A percentile compares a stretch with the other conserved stretches of the same genome.
Conservation (phyloP, 2,329 filamentous ascomycete species). For the Colletotrichum phormii region DNA sequence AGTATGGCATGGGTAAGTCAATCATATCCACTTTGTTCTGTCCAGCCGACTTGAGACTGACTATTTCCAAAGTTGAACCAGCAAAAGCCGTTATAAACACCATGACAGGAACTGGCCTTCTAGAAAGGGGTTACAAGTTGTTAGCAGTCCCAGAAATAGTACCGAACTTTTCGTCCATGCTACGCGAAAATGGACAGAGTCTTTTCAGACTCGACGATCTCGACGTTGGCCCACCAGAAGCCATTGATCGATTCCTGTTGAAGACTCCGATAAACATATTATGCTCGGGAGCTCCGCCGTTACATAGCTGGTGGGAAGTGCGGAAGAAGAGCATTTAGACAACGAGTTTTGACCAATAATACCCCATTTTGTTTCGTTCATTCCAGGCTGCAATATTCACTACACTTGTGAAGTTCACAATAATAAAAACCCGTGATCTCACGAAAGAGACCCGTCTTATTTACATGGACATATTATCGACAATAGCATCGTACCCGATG, state of each 20-base stretch:
- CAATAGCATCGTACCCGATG: background rate
- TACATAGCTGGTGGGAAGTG: conserved; percentile 22
- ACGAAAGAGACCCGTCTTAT: background rate
- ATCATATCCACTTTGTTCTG: background rate
- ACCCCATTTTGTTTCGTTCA: background rate
- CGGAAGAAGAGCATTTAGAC: conserved; percentile 3
- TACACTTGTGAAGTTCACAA: too few species aligned
- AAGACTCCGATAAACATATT: conserved; percentile 24
- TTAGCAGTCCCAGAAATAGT: background rate
- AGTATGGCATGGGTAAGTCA: conserved; percentile 16
- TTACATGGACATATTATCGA: background rate
- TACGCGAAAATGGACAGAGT: background rate
- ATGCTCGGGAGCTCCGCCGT: conserved; percentile 13
- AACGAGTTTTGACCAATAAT: background rate
- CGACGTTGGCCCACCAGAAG: conserved; percentile 5
- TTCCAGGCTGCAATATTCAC: background rate
- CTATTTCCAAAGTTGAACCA: background rate
- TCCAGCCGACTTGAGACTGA: background rate
- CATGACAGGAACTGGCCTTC: background rate
- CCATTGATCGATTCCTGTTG: conserved; percentile 17
- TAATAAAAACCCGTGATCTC: too few species aligned
- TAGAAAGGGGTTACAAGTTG: conserved; percentile 9
- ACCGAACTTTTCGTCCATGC: conserved; percentile 6
- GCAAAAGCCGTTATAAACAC: background rate
- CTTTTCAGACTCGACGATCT: conserved; percentile 7